Percentiles rank a stretch among this genome's conserved stretches.
Evolutionary conservation across 352 stramenopile genomes (phyloP).

Genomic region (Thalassiosira oceanica): DNA sequence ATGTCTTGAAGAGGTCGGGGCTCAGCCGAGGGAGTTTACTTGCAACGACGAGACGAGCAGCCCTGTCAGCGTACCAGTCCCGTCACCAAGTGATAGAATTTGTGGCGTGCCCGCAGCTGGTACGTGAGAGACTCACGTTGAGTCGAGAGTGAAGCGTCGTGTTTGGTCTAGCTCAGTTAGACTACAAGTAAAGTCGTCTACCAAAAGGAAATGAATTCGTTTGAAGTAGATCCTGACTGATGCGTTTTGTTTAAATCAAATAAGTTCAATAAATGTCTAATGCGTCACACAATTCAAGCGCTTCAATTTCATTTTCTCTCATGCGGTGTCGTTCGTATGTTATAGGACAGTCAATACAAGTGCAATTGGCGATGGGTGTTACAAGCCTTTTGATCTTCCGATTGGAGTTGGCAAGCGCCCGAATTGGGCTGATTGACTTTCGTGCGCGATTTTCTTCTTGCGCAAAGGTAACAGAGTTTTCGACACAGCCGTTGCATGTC

Average conservation of each 20-base stretch:
- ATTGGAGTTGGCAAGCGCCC: constrained; percentile 5
- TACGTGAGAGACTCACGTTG: too few relatives aligned
- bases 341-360: constrained; percentile 79
- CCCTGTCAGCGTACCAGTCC: too few relatives aligned
- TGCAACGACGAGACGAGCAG: too few relatives aligned
- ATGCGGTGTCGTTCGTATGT: constrained; percentile 70
- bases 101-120: too few relatives aligned
- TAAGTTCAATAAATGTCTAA: constrained; percentile 31
- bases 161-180: too few relatives aligned
- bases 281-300: constrained; percentile 46
- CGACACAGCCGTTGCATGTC: constrained; percentile 69
- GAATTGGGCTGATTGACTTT: constrained; percentile 19
- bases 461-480: constrained; percentile 68
- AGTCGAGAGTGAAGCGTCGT: too few relatives aligned
- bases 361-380: constrained; percentile 74
- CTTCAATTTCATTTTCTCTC: constrained; percentile 70
- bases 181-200: too few relatives aligned
- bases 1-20: constrained; percentile 16
- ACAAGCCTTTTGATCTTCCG: constrained; percentile 14
- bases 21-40: constrained; percentile 28
- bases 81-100: too few relatives aligned
- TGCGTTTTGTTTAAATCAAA: too few relatives aligned
- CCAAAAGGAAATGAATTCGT: too few relatives aligned
- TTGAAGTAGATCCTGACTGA: too few relatives aligned
- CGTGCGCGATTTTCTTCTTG: constrained; percentile 18